Base-by-base conservation (phyloP, 1,284 basidiomycete genomes). In the Fereydounia khargensis region DNA sequence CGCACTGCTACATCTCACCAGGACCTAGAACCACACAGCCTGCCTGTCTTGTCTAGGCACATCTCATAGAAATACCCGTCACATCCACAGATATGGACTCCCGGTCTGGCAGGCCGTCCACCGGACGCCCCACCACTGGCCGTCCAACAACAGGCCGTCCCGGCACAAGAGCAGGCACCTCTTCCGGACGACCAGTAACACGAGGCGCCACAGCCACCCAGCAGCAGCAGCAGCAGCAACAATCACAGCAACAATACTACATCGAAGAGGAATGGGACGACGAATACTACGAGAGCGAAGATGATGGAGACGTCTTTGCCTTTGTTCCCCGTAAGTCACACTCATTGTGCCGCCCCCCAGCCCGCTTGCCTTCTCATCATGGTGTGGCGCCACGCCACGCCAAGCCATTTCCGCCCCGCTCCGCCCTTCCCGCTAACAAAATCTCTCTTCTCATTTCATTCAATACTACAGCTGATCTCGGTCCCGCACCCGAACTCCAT, bases 261-360 rank as follows among this genome's bases (percentile, higher is more conserved):
- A 39, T 62, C 22, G 53, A 64, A 18, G 57, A 68, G 21, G 56
- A 49, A 47, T 56, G 64, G 24, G 68, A 70, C 16, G 59, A 70
- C 11, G 63, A 59, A 5, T 53, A 69, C 19, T 65, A 71, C 34
- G 64, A 71, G 35, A 61, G 53, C 19, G 65, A 64, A 6, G 68
- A 73, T 24, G 70, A 73, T 18, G 71, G 63, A 3, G 64, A 70
- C 28, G 69, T 74, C 30, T 74, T 74, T 55, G 73, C 73, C 16
- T 74, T 73, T 30, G 57, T 65, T 9, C 68, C 65, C 21, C 65
- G 56, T 53, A 50, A 43, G 51, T 61, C 11, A 10, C 27, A 9
- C 10, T 28, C n/a, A 28, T 9, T 28, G 9, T n/a, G 9, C 10
- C 9, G 27, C 10, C 10, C 27, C n/a, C n/a, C n/a, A n/a, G 27